Conservation (phyloP, 306 rosid species). For the Mimosa bimucronata region DNA sequence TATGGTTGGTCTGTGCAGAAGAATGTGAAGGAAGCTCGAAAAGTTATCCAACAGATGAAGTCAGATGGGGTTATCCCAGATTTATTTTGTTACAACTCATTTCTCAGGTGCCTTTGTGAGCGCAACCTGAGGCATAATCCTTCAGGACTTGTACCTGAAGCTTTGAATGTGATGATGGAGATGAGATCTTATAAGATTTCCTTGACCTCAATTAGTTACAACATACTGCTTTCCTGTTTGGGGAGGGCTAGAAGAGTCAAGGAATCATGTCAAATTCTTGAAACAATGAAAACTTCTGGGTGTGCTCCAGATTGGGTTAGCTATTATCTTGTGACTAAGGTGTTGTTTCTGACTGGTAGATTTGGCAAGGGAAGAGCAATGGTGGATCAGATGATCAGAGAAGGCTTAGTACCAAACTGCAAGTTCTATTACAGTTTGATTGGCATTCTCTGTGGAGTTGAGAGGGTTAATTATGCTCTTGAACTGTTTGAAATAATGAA, state of each 20-base stretch:
- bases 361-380: slow-evolving; percentile 76
- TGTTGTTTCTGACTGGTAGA: slow-evolving; percentile 68
- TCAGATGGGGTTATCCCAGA: slow-evolving; percentile 58
- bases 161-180: slow-evolving; percentile 81
- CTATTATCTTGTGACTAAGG: slow-evolving; percentile 72
- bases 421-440: slow-evolving; percentile 85
- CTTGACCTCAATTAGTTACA: slow-evolving; percentile 69
- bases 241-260: slow-evolving; percentile 78
- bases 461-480: slow-evolving; percentile 71
- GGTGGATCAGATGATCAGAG: slow-evolving; percentile 72
- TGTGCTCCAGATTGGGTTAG: slow-evolving; percentile 69
- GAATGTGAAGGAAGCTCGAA: slow-evolving; percentile 83
- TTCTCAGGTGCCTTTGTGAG: slow-evolving; percentile 78
- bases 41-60: slow-evolving; percentile 80
- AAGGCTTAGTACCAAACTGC: slow-evolving; percentile 59
- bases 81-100: slow-evolving; percentile 73
- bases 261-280: slow-evolving; percentile 70
- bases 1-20: slow-evolving; percentile 83
- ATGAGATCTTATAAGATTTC: slow-evolving; percentile 64
- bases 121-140: slow-evolving; percentile 67
- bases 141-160: slow-evolving; percentile 87
- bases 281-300: slow-evolving; percentile 61
- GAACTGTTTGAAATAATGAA: slow-evolving; percentile 82
- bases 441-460: slow-evolving; percentile 78
- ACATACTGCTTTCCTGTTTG: slow-evolving; percentile 72